Percentiles rank a stretch among this genome's conserved stretches.
phyloP scores from a whole-genome alignment of 257 asterid species.

The Fraxinus americana region DNA sequence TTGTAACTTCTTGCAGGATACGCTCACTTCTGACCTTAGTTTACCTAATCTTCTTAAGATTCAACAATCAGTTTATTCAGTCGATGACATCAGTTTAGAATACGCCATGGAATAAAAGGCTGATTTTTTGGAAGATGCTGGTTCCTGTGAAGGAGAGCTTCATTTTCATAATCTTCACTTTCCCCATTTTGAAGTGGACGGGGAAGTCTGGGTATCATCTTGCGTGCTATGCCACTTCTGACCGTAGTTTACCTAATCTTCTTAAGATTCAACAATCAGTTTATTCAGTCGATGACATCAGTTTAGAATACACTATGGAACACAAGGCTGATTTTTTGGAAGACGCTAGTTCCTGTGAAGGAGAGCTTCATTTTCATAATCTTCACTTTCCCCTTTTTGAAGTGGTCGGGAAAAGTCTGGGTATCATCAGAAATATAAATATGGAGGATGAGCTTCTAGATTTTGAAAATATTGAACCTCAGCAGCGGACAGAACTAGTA shows the following conservation, averaged over 20 bases:
- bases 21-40: conserved; percentile 41
- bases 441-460: conserved; percentile 44
- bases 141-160: conserved; percentile 40
- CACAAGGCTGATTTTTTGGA: conserved; percentile 45
- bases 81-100: conserved; percentile 50
- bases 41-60: conserved; percentile 48
- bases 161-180: conserved; percentile 35
- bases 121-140: conserved; percentile 56
- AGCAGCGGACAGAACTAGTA: conserved; percentile 40
- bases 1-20: conserved; percentile 53
- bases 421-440: conserved; percentile 34
- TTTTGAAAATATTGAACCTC: conserved; percentile 50
- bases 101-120: conserved; percentile 43
- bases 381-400: no score
- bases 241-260: conserved; percentile 43
- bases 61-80: conserved; percentile 60
- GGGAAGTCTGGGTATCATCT: conserved; percentile 28
- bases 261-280: conserved; percentile 52
- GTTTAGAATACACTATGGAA: conserved; percentile 41
- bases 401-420: conserved; percentile 26
- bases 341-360: conserved; percentile 52
- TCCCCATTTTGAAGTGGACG: conserved; percentile 70
- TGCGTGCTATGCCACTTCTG: conserved; percentile 32
- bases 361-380: conserved; percentile 26
- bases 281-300: conserved; percentile 61